These are phyloP conservation scores for Pyrenochaeta sp. DNA, from an alignment of 2,329 filamentous ascomycete species.

Conservation along the genomic window DNA sequence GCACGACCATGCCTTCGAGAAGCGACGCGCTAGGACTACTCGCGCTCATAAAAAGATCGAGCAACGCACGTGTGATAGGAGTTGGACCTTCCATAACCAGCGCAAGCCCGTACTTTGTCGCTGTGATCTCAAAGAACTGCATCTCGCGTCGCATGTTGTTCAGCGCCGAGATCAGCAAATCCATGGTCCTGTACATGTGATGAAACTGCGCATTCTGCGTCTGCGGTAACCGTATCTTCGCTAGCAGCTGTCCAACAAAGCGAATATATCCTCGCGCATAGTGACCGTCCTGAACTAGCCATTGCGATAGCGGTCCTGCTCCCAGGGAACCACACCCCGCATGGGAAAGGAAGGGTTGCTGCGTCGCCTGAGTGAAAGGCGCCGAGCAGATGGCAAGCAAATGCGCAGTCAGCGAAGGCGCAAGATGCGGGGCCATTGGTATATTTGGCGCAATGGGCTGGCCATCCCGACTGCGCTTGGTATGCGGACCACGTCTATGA, in stretches of 20 bases:
- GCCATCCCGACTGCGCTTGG: slow-evolving; percentile 49
- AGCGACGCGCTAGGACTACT: slow-evolving; percentile 61
- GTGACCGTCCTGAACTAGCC: slow-evolving; percentile 76
- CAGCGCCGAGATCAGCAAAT: slow-evolving; percentile 70
- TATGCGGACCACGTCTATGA: slow-evolving; percentile 54
- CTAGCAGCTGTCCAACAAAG: slow-evolving; percentile 71
- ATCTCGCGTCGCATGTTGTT: slow-evolving; percentile 74
- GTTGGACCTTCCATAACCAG: slow-evolving; percentile 56
- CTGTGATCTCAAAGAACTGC: slow-evolving; percentile 72
- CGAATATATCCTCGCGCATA: slow-evolving; percentile 75
- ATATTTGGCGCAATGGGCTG: slow-evolving; percentile 46
- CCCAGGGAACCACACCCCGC: slow-evolving; percentile 70
- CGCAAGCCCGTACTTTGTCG: slow-evolving; percentile 66
- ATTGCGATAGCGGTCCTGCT: slow-evolving; percentile 65
- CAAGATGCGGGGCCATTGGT: slow-evolving; percentile 29
- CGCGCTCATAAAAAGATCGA: slow-evolving; percentile 68
- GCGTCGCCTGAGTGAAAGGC: slow-evolving; percentile 66
- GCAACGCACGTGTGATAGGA: slow-evolving; percentile 62
- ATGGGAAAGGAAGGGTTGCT: slow-evolving; percentile 70
- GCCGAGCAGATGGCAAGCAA: slow-evolving; percentile 61
- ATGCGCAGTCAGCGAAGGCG: slow-evolving; percentile 64
- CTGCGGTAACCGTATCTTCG: slow-evolving; percentile 66
- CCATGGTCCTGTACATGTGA: slow-evolving; percentile 65
- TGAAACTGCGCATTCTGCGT: slow-evolving; percentile 54
- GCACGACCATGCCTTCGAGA: slow-evolving; percentile 74